phyloP scores from a whole-genome alignment of 2,329 filamentous ascomycete genomes.

The Phaeomoniella chlamydospora region DNA sequence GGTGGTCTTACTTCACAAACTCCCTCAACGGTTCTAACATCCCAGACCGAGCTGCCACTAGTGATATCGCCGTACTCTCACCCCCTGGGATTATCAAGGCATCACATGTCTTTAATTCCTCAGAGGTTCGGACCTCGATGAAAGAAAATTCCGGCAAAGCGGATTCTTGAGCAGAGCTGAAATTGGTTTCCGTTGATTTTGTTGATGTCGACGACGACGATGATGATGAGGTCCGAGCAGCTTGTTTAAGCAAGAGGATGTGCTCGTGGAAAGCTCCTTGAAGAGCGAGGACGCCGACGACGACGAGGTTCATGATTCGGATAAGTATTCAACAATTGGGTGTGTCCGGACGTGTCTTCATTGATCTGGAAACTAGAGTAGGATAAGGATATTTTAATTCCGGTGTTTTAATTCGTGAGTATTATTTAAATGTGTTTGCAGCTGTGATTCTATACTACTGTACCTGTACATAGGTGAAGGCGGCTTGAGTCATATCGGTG shows the following conservation, averaged over 20 bases:
- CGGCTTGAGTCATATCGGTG: too few species aligned
- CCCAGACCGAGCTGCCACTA: constrained; percentile 69
- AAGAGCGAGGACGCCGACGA: constrained; percentile 55
- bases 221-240: constrained; percentile 36
- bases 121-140: constrained; percentile 63
- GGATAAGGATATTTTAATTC: too few species aligned
- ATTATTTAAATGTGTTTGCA: too few species aligned
- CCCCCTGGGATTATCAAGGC: constrained; percentile 84
- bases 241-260: constrained; percentile 57
- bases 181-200: too few species aligned
- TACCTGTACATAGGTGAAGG: too few species aligned
- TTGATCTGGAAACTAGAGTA: too few species aligned
- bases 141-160: constrained; percentile 38
- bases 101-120: constrained; percentile 59
- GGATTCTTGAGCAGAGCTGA: constrained; percentile 2
- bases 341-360: too few species aligned
- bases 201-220: constrained; percentile 8
- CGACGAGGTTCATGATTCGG: constrained; percentile 16
- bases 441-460: too few species aligned
- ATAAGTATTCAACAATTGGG: constrained; percentile 8
- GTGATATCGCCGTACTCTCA: constrained; percentile 84
- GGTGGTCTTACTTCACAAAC: constrained; percentile 71
- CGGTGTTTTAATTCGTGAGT: too few species aligned
- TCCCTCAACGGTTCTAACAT: constrained; percentile 71
- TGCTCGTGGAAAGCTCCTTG: constrained; percentile 93